Base-by-base conservation (phyloP, 2,329 filamentous ascomycete species). In the Gremmenia infestans region DNA sequence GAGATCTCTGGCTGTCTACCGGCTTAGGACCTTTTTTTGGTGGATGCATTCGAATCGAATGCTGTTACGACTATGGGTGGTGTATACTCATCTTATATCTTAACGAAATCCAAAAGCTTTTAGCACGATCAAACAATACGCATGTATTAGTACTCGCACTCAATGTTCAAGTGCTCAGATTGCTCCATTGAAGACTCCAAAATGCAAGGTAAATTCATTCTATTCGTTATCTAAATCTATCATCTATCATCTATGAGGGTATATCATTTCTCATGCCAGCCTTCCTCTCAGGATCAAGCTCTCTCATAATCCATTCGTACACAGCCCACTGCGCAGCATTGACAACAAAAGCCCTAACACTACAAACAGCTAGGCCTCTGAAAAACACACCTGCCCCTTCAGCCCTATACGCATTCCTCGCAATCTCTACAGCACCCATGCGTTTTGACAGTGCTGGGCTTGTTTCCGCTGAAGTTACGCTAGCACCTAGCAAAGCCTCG, bases 281-380 rank as follows among this genome's bases (percentile, higher is more conserved):
- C 51, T 55, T 57, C 47, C 57, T 63, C 56, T 22, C 23, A 4
- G 59, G 63, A 52, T 62, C 57, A 22, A 86, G 67, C 65, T 81
- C 76, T 25, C 71, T 68, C 88, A 96, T 93, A 66, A 90, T 82
- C 85, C 88, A 91, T 73, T 97, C 92, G 70, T 97, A 97, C 5
- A 90, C 83, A 23, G 88, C 87, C 92, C 92, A 97, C 75, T 91
- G 79, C n/a, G 90, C 88, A 2, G 93, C 92, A 74, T 97, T 97
- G 40, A 97, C 93, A 52, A 96, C 76, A 70, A 97, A 97, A 0
- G 93, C 93, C 63, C 93, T 78, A 8, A 88, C 73, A 71, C 89
- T 95, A 71, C 93, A 97, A 35, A 96, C 79, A 0, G 85, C 83
- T 43, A 97, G 71, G 0, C 89, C 89, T 32, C 84, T 78, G 68